These are phyloP conservation scores for Saccharomyces hybrid DNA, from an alignment of 1,139 yeast genomes.

Conservation along the genomic window DNA sequence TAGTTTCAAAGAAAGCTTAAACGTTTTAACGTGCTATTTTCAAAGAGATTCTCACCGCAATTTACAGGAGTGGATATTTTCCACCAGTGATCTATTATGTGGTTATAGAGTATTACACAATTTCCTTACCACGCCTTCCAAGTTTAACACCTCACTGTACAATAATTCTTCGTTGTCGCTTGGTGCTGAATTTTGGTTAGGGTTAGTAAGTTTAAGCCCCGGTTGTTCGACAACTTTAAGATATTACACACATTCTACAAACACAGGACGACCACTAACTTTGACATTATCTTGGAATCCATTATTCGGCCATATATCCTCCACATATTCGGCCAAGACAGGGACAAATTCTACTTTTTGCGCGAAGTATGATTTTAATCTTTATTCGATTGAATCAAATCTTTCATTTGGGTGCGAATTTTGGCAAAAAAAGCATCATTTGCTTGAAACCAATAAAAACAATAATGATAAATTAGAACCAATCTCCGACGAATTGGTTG, in stretches of 20 bases:
- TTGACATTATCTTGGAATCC: slow-evolving; percentile 88
- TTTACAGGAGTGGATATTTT: slow-evolving; percentile 71
- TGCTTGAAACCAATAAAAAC: background rate
- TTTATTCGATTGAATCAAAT: slow-evolving; percentile 85
- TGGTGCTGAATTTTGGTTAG: slow-evolving; percentile 89
- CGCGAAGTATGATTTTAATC: slow-evolving; percentile 81
- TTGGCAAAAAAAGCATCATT: slow-evolving; percentile 36
- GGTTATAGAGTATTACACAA: slow-evolving; percentile 80
- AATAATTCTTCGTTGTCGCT: slow-evolving; percentile 46
- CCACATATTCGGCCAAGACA: slow-evolving; percentile 82
- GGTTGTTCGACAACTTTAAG: slow-evolving; percentile 78
- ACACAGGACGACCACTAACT: slow-evolving; percentile 82
- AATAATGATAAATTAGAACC: background rate
- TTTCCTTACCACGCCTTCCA: slow-evolving; percentile 41
- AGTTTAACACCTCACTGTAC: slow-evolving; percentile 34
- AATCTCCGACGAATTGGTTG: background rate
- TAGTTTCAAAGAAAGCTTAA: slow-evolving; percentile 48
- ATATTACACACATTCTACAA: slow-evolving; percentile 78
- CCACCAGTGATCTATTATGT: slow-evolving; percentile 82
- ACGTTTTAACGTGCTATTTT: slow-evolving; percentile 59
- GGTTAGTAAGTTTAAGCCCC: slow-evolving; percentile 74
- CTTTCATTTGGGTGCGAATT: slow-evolving; percentile 80
- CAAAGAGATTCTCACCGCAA: slow-evolving; percentile 62
- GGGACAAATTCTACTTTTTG: slow-evolving; percentile 71
- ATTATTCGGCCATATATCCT: slow-evolving; percentile 78